Percentiles rank a stretch among this genome's conserved stretches.
Conservation (phyloP, 2,329 filamentous ascomycete species). For the Tothia fuscella region DNA sequence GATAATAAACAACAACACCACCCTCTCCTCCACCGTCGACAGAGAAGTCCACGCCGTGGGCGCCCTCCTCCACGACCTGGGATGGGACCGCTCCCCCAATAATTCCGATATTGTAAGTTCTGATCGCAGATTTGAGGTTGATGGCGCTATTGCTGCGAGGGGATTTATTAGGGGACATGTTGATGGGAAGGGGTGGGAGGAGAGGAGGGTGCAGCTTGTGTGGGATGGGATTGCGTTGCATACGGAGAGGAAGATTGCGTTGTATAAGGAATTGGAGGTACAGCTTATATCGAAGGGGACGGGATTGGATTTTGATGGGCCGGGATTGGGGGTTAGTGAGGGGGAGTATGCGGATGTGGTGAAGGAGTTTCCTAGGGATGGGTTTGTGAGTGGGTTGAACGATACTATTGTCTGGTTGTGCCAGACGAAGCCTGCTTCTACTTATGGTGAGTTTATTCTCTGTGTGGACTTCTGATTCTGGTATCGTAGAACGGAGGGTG, state of each 20-base stretch:
- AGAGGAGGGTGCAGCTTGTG: constrained; percentile 32
- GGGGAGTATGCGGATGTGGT: constrained; percentile 24
- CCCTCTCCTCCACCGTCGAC: constrained; percentile 22
- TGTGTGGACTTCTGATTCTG: not conserved
- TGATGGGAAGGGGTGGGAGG: constrained; percentile 22
- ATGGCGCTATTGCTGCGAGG: constrained; percentile 34
- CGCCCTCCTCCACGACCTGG: constrained; percentile 32
- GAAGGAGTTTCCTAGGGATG: constrained; percentile 24
- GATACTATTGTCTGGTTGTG: constrained; percentile 29
- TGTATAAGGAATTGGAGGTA: constrained; percentile 34
- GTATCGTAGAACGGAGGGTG: not conserved
- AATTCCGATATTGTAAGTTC: constrained; percentile 25
- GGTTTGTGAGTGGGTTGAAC: constrained; percentile 24
- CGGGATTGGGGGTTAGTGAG: constrained; percentile 22
- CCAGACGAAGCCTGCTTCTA: constrained; percentile 28
- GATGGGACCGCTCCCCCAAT: constrained; percentile 31
- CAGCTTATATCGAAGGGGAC: constrained; percentile 25
- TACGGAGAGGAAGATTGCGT: constrained; percentile 25
- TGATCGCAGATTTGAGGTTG: constrained; percentile 40
- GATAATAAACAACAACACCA: constrained; percentile 23
- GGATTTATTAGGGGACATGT: constrained; percentile 19
- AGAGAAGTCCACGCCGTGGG: constrained; percentile 28
- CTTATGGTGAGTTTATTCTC: constrained; percentile 11
- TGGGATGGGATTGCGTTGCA: constrained; percentile 41
- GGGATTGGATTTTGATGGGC: constrained; percentile 28